Evolutionary conservation across 352 stramenopile species (phyloP).

Genomic region (Globisporangium lucens): DNA sequence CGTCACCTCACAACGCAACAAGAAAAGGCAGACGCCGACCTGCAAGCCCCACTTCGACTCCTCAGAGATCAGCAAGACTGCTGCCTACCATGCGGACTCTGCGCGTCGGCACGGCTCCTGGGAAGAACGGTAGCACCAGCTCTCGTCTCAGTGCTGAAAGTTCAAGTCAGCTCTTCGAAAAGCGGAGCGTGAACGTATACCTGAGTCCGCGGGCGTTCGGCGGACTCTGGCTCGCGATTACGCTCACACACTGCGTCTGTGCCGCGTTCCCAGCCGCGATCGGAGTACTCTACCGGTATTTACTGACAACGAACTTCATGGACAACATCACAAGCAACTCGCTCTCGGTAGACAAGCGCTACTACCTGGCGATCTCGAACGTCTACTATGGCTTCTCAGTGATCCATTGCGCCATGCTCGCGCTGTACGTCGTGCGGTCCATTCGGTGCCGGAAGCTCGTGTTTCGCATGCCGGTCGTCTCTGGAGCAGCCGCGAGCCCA

Average conservation of each 20-base stretch:
- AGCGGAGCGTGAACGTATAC: neutral
- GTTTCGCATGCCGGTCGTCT: slow-evolving; percentile 5
- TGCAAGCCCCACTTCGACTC: neutral
- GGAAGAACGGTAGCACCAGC: neutral
- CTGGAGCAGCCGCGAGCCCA: neutral
- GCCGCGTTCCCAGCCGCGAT: neutral
- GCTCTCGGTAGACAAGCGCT: neutral
- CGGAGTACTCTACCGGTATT: slow-evolving; percentile 10
- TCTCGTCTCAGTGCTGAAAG: neutral
- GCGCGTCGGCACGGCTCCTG: neutral
- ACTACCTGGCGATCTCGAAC: slow-evolving; percentile 10
- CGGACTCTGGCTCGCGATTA: neutral
- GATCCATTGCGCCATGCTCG: neutral
- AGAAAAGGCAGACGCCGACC: neutral
- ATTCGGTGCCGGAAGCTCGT: slow-evolving; percentile 5
- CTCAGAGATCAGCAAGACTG: neutral
- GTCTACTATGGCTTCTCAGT: neutral
- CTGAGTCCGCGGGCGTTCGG: neutral
- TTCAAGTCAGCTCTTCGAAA: neutral
- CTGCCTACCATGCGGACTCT: neutral
- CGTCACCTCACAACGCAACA: neutral
- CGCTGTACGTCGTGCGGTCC: slow-evolving; percentile 9
- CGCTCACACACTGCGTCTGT: slow-evolving; percentile 2
- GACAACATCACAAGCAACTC: slow-evolving; percentile 8
- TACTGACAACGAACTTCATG: slow-evolving; percentile 3